Base-by-base conservation (phyloP, 148 eudicot genomes). In the Silene latifolia region DNA sequence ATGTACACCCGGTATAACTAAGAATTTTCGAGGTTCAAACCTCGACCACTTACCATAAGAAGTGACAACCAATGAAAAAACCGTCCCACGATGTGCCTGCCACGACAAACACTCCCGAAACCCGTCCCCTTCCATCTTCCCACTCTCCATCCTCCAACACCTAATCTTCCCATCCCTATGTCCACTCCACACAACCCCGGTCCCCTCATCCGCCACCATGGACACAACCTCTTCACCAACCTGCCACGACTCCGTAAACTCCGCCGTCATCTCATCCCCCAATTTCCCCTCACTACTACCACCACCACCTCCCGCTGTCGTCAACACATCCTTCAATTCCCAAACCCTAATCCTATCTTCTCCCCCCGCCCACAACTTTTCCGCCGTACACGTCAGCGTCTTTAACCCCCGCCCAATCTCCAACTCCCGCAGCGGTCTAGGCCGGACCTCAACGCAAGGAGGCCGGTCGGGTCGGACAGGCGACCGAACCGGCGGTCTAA, bases 61-160 rank as follows among this genome's bases (percentile, higher is more conserved):
- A 24, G 93, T 86, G 51, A 92, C 85, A 47, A 83, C 82, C 84
- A 94, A 81, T 0, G 96, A 86, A 9, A 91, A 77, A 48, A 92
- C 96, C 1, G 97, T 90, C 9, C 89, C 88, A 8, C 83, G 83
- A 74, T 94, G 97, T 23, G 96, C 98, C 80, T 90, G 96, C 98
- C 98, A 94, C 0, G 96, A 90, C 64, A 94, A 81, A 39, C 83
- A 77, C 80, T 96, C 97, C 69, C 69, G 77, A 73, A 94, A 88
- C 13, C 84, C 82, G 17, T 78, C 74, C n/a, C 72, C 78, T 14
- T 53, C 79, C 21, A 15, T 62, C 39, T 44, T 72, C 71, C 48
- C 54, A 15, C 77, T 81, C 60, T 76, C 78, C 93, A 95, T 88
- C 82, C 81, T 89, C 99, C 99, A 95, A 69, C 94, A 86, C 83